These are phyloP conservation scores for fission yeast (Schizosaccharomyces pombe) DNA, from an alignment of 805 yeast genomes.

Conservation along the genomic window DNA sequence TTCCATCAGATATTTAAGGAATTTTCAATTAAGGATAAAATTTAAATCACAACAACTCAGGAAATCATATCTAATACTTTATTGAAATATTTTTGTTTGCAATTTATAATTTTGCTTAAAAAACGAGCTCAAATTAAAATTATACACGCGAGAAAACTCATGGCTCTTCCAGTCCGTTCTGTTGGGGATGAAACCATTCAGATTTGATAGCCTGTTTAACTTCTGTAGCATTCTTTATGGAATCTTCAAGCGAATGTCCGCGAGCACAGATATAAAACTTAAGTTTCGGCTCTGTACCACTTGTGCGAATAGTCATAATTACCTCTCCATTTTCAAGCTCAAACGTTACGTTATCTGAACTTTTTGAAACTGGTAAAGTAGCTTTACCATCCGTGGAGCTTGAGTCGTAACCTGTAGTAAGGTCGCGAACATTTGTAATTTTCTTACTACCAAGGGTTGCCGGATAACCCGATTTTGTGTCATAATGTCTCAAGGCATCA, in stretches of 20 bases:
- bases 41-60: no score
- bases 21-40: neutral
- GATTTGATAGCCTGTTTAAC: conserved; percentile 49
- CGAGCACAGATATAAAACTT: conserved; percentile 42
- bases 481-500: neutral
- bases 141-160: neutral
- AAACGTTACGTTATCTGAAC: conserved; percentile 73
- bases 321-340: conserved; percentile 24
- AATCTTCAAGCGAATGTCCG: conserved; percentile 16
- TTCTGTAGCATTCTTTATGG: conserved; percentile 24
- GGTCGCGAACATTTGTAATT: conserved; percentile 54
- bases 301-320: conserved; percentile 70
- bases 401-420: conserved; percentile 64
- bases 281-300: conserved; percentile 90
- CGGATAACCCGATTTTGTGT: conserved; percentile 20
- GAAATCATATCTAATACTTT: no score
- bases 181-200: conserved; percentile 51
- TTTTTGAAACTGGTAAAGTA: conserved; percentile 39
- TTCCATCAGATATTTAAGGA: neutral
- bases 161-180: conserved; percentile 18
- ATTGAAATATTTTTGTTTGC: no score
- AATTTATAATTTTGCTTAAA: no score
- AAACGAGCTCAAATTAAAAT: neutral
- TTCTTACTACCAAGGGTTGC: conserved; percentile 28
- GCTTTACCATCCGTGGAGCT: conserved; percentile 36